Percentiles rank a stretch among this genome's conserved stretches.
Conservation (phyloP, 345 rosid genomes). For the Eucalyptus marginata region DNA sequence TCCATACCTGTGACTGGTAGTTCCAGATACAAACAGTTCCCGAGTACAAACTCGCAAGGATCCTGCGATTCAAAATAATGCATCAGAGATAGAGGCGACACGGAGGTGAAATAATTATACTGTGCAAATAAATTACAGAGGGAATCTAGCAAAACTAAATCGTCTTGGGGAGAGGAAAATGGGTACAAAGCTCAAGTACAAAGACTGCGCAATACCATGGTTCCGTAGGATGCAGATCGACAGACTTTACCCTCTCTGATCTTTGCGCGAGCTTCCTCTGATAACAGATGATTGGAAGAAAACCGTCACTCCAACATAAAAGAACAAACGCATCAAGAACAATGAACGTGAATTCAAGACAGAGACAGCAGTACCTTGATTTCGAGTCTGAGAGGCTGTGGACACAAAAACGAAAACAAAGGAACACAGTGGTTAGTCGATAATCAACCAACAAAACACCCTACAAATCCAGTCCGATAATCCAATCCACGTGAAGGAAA, state of each 20-base stretch:
- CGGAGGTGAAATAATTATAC: not conserved
- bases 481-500: not conserved
- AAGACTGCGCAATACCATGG: slow-evolving; percentile 13
- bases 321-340: not conserved
- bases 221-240: slow-evolving; percentile 20
- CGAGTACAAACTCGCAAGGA: slow-evolving; percentile 12
- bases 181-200: not conserved
- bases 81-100: not conserved
- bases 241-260: slow-evolving; percentile 21
- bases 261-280: slow-evolving; percentile 6
- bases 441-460: not conserved
- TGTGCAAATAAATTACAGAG: not conserved
- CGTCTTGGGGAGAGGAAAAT: not conserved
- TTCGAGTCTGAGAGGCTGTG: slow-evolving; percentile 3
- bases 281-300: not conserved
- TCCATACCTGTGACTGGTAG: slow-evolving; percentile 17
- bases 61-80: slow-evolving; percentile 4
- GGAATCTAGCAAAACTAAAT: not conserved
- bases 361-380: not conserved
- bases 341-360: not conserved
- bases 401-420: not conserved
- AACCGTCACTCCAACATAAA: not conserved
- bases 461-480: not conserved
- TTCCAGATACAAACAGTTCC: slow-evolving; percentile 24
- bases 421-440: not conserved